phyloP scores from a whole-genome alignment of 495 filamentous ascomycete species.

The Xylaria bambusicola region DNA sequence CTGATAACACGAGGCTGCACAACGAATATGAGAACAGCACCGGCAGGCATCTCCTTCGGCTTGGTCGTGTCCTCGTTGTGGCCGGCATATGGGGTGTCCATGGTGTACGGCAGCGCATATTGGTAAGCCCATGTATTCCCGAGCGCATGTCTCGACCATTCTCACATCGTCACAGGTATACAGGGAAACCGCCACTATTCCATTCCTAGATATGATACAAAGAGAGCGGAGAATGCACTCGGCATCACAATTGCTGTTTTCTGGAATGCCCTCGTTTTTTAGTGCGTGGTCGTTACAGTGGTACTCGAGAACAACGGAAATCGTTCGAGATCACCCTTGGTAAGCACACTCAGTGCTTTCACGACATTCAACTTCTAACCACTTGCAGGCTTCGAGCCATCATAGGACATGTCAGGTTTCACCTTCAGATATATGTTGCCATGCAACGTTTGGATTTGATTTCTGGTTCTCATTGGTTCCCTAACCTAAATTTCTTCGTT shows the following conservation, averaged over 20 bases:
- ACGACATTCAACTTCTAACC: constrained; percentile 12
- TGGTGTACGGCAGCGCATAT: constrained; percentile 51
- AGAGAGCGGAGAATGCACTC: constrained; percentile 7
- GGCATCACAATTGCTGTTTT: constrained; percentile 23
- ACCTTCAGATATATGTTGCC: constrained; percentile 49
- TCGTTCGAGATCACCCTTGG: background rate
- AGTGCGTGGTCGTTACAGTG: constrained; percentile 25
- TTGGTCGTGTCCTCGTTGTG: constrained; percentile 41
- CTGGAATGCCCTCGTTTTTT: constrained; percentile 37
- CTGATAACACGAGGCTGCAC: constrained; percentile 31
- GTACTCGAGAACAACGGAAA: constrained; percentile 6
- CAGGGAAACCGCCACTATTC: constrained; percentile 12
- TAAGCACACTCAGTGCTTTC: constrained; percentile 1
- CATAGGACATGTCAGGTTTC: constrained; percentile 42
- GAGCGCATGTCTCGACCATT: background rate
- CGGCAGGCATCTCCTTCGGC: constrained; percentile 40
- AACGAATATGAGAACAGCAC: constrained; percentile 41
- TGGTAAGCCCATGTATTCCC: constrained; percentile 36
- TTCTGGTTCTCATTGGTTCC: constrained; percentile 39
- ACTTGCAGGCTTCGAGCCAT: constrained; percentile 29
- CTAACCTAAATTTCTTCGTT: constrained; percentile 48
- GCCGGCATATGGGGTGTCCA: constrained; percentile 54
- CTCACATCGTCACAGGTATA: constrained; percentile 18
- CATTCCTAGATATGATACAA: constrained; percentile 15
- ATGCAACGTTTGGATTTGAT: constrained; percentile 53